These are phyloP conservation scores for Populus euphratica DNA, from an alignment of 345 rosid species.

Conservation along the genomic window DNA sequence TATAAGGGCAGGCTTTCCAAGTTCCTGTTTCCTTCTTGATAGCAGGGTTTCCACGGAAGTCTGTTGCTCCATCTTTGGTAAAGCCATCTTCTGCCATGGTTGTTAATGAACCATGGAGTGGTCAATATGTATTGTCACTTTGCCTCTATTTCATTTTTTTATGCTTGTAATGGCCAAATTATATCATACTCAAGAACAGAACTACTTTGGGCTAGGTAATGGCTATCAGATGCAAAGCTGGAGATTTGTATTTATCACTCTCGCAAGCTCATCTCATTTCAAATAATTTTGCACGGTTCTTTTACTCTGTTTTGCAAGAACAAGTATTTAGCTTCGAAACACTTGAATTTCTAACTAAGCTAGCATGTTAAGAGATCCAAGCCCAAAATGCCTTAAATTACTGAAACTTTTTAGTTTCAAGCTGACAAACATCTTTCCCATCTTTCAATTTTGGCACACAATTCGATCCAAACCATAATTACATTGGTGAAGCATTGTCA, in stretches of 20 bases:
- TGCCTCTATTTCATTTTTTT: too few relatives aligned
- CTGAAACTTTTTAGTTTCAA: neutral
- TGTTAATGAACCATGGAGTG: neutral
- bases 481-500: neutral
- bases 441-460: constrained; percentile 21
- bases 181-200: neutral
- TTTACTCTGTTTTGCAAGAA: too few relatives aligned
- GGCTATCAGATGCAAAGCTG: too few relatives aligned
- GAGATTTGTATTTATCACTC: too few relatives aligned
- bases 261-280: too few relatives aligned
- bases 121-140: neutral
- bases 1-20: constrained; percentile 42
- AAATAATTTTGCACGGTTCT: too few relatives aligned
- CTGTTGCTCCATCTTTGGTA: constrained; percentile 36
- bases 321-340: too few relatives aligned
- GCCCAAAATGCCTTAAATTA: neutral
- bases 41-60: constrained; percentile 34
- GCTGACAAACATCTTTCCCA: neutral
- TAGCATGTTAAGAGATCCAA: neutral
- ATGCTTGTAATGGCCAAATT: neutral
- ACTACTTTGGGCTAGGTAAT: too few relatives aligned
- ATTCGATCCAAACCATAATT: constrained; percentile 13
- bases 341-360: too few relatives aligned
- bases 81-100: constrained; percentile 30
- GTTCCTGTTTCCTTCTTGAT: constrained; percentile 36